Conservation (phyloP, 352 stramenopile species). For the Phytophthora citricola region DNA sequence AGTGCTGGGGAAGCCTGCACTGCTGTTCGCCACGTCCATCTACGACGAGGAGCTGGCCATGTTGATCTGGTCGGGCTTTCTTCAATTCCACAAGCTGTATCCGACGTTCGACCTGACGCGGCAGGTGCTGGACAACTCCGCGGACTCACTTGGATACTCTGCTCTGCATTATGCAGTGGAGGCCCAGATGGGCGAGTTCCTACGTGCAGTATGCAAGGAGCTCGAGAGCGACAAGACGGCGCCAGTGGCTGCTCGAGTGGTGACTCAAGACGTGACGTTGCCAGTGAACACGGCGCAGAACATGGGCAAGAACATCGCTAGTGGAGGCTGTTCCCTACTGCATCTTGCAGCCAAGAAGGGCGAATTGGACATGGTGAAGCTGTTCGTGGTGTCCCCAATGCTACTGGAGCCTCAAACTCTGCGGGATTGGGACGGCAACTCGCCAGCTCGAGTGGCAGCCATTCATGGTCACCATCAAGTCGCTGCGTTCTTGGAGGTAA, state of each 20-base stretch:
- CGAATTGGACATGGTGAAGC: constrained; percentile 55
- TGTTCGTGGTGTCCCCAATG: constrained; percentile 53
- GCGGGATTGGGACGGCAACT: constrained; percentile 73
- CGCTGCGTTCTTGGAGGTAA: constrained; percentile 45
- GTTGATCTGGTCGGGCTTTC: constrained; percentile 65
- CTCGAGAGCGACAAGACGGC: constrained; percentile 26
- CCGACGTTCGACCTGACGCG: constrained; percentile 52
- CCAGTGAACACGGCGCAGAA: constrained; percentile 65
- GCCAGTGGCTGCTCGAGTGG: constrained; percentile 30
- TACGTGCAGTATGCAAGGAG: constrained; percentile 41
- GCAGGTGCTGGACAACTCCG: constrained; percentile 76
- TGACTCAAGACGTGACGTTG: constrained; percentile 74
- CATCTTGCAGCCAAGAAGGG: constrained; percentile 74
- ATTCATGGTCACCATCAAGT: constrained; percentile 55
- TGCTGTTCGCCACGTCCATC: constrained; percentile 84
- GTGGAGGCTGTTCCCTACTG: constrained; percentile 72
- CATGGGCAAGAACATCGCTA: constrained; percentile 75
- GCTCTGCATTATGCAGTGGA: constrained; percentile 82
- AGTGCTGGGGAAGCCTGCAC: constrained; percentile 79
- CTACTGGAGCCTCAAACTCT: constrained; percentile 26
- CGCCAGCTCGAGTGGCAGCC: constrained; percentile 49
- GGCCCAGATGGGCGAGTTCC: constrained; percentile 66
- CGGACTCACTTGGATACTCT: constrained; percentile 73
- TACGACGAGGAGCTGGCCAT: constrained; percentile 85
- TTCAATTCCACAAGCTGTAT: constrained; percentile 50